Conservation (phyloP, 2,329 filamentous ascomycete species). For the Pezizomycotina sp. region DNA sequence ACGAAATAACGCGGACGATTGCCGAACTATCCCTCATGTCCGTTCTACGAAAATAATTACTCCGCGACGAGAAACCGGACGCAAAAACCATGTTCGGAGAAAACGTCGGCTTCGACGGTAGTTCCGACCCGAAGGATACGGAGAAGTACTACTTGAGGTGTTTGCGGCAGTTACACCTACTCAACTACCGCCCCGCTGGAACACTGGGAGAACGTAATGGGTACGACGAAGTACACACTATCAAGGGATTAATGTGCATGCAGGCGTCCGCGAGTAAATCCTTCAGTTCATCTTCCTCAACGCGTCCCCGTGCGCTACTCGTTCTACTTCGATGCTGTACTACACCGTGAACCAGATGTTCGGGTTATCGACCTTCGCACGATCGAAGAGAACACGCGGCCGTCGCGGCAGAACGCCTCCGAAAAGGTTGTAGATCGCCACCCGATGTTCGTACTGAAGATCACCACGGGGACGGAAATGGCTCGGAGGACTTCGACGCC, state of each 20-base stretch:
- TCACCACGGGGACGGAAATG: slow-evolving; percentile 30
- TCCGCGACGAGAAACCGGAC: slow-evolving; percentile 19
- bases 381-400: slow-evolving; percentile 33
- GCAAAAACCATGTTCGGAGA: slow-evolving; percentile 9
- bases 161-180: slow-evolving; percentile 14
- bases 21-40: slow-evolving; percentile 12
- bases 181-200: not conserved
- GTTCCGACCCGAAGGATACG: slow-evolving; percentile 11
- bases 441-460: slow-evolving; percentile 76
- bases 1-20: slow-evolving; percentile 15
- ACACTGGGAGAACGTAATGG: slow-evolving; percentile 19
- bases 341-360: slow-evolving; percentile 67
- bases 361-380: slow-evolving; percentile 55
- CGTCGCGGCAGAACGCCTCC: slow-evolving; percentile 29
- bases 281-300: too few relatives aligned
- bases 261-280: slow-evolving; percentile 9
- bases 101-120: not conserved
- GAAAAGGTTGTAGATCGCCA: slow-evolving; percentile 58
- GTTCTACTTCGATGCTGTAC: slow-evolving; percentile 45
- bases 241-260: slow-evolving; percentile 19
- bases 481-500: slow-evolving; percentile 8
- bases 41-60: slow-evolving; percentile 8
- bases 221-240: slow-evolving; percentile 11
- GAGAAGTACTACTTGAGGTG: slow-evolving; percentile 13
- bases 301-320: too few relatives aligned